phyloP scores from a whole-genome alignment of 1,284 basidiomycete genomes.

The Coriolopsis trogii region DNA sequence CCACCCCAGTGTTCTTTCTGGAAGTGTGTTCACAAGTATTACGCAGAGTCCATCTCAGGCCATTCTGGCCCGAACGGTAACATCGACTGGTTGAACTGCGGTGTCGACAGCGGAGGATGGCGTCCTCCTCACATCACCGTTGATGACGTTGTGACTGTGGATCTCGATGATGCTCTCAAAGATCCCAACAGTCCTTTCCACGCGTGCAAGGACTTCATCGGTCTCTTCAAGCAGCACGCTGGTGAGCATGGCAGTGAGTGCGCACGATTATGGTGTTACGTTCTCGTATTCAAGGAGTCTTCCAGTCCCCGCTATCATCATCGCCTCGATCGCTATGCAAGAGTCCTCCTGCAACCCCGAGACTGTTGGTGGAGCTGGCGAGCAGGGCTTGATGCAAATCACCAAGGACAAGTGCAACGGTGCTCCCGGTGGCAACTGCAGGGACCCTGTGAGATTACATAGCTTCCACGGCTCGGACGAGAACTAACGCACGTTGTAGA shows the following conservation, averaged over 20 bases:
- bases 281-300: not conserved
- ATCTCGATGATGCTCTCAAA: constrained; percentile 55
- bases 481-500: no score
- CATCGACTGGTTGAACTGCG: constrained; percentile 82
- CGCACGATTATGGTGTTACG: no score
- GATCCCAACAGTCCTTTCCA: constrained; percentile 59
- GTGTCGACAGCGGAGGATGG: constrained; percentile 64
- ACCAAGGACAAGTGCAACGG: constrained; percentile 77
- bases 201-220: constrained; percentile 59
- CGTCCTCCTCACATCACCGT: constrained; percentile 60
- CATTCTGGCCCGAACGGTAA: constrained; percentile 72
- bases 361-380: constrained; percentile 77
- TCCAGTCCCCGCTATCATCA: constrained; percentile 67
- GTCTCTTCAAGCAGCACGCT: constrained; percentile 66
- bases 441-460: constrained; percentile 60
- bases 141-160: constrained; percentile 52
- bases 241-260: constrained; percentile 49
- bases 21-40: no score
- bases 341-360: constrained; percentile 73
- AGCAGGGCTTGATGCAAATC: constrained; percentile 88
- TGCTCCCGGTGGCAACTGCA: constrained; percentile 67
- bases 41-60: constrained; percentile 49
- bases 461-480: no score
- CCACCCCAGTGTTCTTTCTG: no score
- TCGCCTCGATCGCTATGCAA: constrained; percentile 87